phyloP scores from a whole-genome alignment of 306 rosid genomes.

The Cucurbita pepo region DNA sequence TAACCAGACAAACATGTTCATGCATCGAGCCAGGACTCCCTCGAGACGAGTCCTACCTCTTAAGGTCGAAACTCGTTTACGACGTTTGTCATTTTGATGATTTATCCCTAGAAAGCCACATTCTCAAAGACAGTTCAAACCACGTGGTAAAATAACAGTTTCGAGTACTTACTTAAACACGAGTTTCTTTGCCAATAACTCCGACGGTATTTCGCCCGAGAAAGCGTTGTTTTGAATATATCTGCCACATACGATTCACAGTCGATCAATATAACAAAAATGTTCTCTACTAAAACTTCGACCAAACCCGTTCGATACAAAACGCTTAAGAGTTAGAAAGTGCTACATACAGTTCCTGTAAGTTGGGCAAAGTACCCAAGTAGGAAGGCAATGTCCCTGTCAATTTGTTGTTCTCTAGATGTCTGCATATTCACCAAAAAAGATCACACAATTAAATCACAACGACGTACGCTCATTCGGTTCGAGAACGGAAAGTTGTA shows the following conservation, averaged over 20 bases:
- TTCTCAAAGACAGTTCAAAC: not conserved
- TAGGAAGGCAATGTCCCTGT: conserved; percentile 60
- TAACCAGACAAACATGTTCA: not conserved
- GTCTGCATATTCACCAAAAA: conserved; percentile 35
- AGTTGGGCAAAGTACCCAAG: conserved; percentile 60
- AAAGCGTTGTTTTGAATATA: conserved; percentile 82
- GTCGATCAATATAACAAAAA: not conserved
- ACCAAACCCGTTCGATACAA: not conserved
- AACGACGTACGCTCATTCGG: not conserved
- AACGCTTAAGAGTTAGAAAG: not conserved
- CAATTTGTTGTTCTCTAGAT: conserved; percentile 81
- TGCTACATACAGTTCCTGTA: conserved; percentile 70
- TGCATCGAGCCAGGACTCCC: not conserved
- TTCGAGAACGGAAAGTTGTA: conserved; percentile 1
- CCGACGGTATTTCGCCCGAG: conserved; percentile 65
- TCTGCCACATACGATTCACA: conserved; percentile 26
- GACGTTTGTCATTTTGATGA: not conserved
- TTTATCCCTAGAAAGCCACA: conserved; percentile 2
- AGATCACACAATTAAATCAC: not conserved
- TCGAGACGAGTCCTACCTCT: not conserved
- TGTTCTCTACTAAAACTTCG: not conserved
- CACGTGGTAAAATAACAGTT: not conserved
- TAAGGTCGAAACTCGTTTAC: not conserved
- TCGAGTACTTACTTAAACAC: conserved; percentile 43
- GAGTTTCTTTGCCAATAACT: conserved; percentile 41